phyloP scores from a whole-genome alignment of 1,284 basidiomycete genomes.

The Phaffia rhodozyma region DNA sequence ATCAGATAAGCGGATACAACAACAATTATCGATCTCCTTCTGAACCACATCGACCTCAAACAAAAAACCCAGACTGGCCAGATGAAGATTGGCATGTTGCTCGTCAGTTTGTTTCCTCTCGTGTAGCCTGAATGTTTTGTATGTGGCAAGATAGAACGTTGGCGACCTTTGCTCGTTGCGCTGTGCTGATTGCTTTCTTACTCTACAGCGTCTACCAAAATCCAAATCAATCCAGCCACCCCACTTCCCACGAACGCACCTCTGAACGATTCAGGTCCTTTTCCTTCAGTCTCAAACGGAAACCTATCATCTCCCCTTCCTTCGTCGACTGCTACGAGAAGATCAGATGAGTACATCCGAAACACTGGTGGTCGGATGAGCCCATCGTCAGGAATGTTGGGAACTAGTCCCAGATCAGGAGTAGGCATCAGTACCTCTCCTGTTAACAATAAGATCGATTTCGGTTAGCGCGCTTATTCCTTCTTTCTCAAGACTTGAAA shows the following conservation, averaged over 20 bases:
- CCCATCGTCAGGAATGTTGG: background rate
- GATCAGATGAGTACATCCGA: background rate
- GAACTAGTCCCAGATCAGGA: background rate
- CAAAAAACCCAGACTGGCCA: conserved; percentile 13
- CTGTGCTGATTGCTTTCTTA: background rate
- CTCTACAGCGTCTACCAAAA: background rate
- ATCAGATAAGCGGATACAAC: no score
- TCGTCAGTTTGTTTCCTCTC: background rate
- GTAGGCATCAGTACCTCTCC: conserved; percentile 1
- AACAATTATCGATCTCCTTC: no score
- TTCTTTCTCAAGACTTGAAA: no score
- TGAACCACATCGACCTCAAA: background rate
- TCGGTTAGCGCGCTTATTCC: background rate
- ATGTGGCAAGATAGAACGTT: no score
- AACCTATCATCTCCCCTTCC: background rate
- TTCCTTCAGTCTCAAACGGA: background rate
- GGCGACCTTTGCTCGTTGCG: background rate
- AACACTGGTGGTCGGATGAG: background rate
- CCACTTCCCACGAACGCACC: background rate
- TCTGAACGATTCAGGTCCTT: background rate
- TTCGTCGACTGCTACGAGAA: background rate
- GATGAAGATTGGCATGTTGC: background rate
- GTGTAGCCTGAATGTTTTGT: background rate
- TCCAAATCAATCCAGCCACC: background rate
- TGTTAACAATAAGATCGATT: conserved; percentile 5